Evolutionary conservation across 2,329 filamentous ascomycete genomes (phyloP), one percentile per base, ranked within the genome.

Genomic region (Neonectria ditissima): DNA sequence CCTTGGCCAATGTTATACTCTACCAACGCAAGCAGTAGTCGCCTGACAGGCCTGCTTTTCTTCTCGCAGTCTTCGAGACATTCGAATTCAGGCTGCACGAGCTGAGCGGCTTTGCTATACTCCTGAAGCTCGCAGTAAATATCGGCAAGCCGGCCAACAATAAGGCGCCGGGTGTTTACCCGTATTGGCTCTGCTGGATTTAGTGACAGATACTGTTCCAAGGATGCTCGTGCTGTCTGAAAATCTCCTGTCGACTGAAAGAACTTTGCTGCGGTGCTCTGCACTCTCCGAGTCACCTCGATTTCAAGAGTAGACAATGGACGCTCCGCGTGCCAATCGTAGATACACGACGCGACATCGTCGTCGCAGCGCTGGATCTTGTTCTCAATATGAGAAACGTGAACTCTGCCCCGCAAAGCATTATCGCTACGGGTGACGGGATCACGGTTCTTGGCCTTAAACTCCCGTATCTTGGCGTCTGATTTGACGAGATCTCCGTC

Each of bases 201-300:
- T 1, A 76, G 62, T 7, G 62, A 55, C 13, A 75, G 45, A 7
- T 69, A 70, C 55, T 75, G 73, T 50, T 75, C 71, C 13, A 75
- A 52, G 0, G 73, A 76, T 3, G 69, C 72, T 13, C 65, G 57
- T 0, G 76, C 75, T 0, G 74, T 73, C 0, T 64, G 59, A 10
- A 78, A 78, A 18, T 78, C 75, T 0, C 76, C 76, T 1, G 77
- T 70, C 0, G 74, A 77, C 13, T 77, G 75, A 8, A 78, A 78
- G 65, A 72, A 78, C 3, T 70, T 73, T 0, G 75, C 74, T 0
- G 74, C 71, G 0, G 74, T 70, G 11, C 75, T 75, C 39, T 78
- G 77, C 1, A 78, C 71, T 1, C 77, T 55, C 1, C 74, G 70
- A 0, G 76, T 78, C 1, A 78, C 76, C 44, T 78, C 77, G 8